Base-by-base conservation (phyloP, 306 rosid species). In the Dryas alaskensis region DNA sequence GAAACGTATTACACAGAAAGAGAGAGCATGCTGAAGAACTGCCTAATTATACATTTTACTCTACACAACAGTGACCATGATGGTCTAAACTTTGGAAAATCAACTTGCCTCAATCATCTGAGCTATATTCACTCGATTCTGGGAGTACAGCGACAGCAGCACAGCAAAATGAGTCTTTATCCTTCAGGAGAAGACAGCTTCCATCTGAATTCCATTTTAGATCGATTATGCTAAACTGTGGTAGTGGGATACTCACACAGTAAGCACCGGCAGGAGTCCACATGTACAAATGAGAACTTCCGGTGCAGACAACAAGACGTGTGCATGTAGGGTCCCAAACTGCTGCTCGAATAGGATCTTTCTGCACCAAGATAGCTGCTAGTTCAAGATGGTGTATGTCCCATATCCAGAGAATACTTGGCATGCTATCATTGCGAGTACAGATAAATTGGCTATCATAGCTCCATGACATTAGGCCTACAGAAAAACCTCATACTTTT, bases 191-290 rank as follows among this genome's bases (percentile, higher is more conserved):
- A 58, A 94, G 85, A 76, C 98, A 91, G 81, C 98, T 89, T 44
- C 98, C 98, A 87, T 91, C 92, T 3, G 87, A 87, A 85, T 91
- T 94, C 98, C 98, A 94, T 80, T 89, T 91, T 71, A 94, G 88
- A 82, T 94, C 97, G 4, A 85, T 81, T 62, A 87, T 81, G 50
- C 80, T 74, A 74, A 88, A 86, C 72, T 85, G 94, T 3, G 88
- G 87, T 17, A 79, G 85, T 0, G 98, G 98, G 72, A 83, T 84
- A 51, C 87, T 83, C 55, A 89, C 97, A 42, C 97, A 94, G 51
- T 84, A 94, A 47, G 97, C 96, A 0, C 98, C 97, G 0, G 92
- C 81, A 0, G 98, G 97, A 10, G 98, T 94, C 98, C 98, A 94
- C 92, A 94, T 89, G 69, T 88, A 94, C 80, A 94, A 69, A 81